Conservation (phyloP, 2,329 filamentous ascomycete species). For the Chlorencoelia australis region DNA sequence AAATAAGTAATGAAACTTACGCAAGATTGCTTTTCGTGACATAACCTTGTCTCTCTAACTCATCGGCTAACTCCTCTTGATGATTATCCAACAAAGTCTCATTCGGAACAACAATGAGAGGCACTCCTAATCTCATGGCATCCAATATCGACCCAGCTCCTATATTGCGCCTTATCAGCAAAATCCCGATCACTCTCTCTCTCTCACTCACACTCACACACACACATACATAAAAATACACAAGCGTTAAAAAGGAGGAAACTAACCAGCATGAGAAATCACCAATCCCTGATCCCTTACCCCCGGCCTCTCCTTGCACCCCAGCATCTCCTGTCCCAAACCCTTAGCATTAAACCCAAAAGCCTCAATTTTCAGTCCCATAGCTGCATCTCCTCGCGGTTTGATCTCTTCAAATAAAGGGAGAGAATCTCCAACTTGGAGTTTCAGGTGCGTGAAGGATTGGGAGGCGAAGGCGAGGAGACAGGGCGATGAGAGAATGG, state of each 20-base stretch:
- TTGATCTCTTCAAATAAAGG: slow-evolving; percentile 36
- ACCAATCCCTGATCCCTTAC: slow-evolving; percentile 53
- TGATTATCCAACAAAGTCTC: slow-evolving; percentile 76
- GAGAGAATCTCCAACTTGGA: slow-evolving; percentile 73
- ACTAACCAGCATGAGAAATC: slow-evolving; percentile 78
- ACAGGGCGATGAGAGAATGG: slow-evolving; percentile 53
- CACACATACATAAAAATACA: no score
- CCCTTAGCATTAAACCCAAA: slow-evolving; percentile 57
- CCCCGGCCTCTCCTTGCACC: slow-evolving; percentile 39
- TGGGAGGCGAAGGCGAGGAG: slow-evolving; percentile 46
- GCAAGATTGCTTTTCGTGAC: slow-evolving; percentile 37
- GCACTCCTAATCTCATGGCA: slow-evolving; percentile 61
- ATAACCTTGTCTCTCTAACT: slow-evolving; percentile 66
- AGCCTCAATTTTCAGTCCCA: slow-evolving; percentile 42
- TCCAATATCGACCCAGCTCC: slow-evolving; percentile 86
- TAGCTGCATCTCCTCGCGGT: slow-evolving; percentile 8
- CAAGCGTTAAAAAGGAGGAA: background rate
- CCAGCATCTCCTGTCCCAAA: slow-evolving; percentile 35
- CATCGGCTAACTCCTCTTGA: slow-evolving; percentile 74
- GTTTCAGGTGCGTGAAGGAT: slow-evolving; percentile 59
- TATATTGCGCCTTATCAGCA: slow-evolving; percentile 31
- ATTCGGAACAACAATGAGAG: slow-evolving; percentile 87
- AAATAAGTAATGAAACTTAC: slow-evolving; percentile 11
- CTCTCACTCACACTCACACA: no score
- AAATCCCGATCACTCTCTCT: no score